A percentile compares a stretch with the other conserved stretches of the same genome.
These are phyloP conservation scores for Eucalyptus guilfoylei DNA, from an alignment of 345 rosid genomes.

Conservation along the genomic window DNA sequence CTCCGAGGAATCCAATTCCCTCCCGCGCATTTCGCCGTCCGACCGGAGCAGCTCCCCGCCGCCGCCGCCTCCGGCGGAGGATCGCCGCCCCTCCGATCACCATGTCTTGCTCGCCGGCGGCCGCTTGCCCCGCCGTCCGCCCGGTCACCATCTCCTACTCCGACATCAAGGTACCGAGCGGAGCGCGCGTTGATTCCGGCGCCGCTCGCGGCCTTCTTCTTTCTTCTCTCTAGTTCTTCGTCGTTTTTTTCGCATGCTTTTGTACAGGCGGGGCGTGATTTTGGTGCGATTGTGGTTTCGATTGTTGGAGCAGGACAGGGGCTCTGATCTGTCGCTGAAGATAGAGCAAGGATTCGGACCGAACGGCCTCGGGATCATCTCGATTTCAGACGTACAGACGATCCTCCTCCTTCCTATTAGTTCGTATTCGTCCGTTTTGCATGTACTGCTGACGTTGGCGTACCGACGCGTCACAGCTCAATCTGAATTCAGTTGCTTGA, in stretches of 20 bases:
- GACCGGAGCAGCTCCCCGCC: too few relatives aligned
- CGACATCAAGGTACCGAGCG: slow-evolving; percentile 45
- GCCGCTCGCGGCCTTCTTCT: background rate
- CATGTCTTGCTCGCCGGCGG: slow-evolving; percentile 16
- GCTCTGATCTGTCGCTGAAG: slow-evolving; percentile 46
- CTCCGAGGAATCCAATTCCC: background rate
- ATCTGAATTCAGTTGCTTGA: background rate
- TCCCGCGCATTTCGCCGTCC: background rate
- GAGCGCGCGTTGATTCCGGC: background rate
- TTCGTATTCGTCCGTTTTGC: background rate
- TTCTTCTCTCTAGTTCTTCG: too few relatives aligned
- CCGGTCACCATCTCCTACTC: slow-evolving; percentile 66
- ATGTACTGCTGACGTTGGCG: background rate
- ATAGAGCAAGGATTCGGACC: slow-evolving; percentile 88
- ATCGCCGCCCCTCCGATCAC: background rate
- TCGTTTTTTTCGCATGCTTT: background rate
- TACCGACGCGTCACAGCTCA: background rate
- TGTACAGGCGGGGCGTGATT: background rate
- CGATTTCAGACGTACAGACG: slow-evolving; percentile 42
- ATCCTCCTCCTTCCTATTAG: background rate
- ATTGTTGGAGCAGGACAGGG: slow-evolving; percentile 38
- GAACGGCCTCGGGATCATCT: slow-evolving; percentile 72
- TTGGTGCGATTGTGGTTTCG: background rate
- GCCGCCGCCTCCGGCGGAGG: background rate
- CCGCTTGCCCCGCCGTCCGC: slow-evolving; percentile 32